phyloP scores from a whole-genome alignment of 176 grass and related monocot species.

The Ampelocalamus luodianensis region DNA sequence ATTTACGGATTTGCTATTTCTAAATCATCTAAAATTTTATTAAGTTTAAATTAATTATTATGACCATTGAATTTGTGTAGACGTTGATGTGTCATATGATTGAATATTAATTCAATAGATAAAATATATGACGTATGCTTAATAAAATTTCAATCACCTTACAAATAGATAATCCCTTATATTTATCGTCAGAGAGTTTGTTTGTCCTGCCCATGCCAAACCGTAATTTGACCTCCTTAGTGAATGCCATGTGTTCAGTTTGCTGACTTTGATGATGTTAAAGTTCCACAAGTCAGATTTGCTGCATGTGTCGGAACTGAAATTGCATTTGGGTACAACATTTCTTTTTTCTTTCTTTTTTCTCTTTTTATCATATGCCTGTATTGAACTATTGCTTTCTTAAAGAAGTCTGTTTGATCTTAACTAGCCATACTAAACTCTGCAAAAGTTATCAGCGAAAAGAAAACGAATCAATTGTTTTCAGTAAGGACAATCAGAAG shows the following conservation, averaged over 20 bases:
- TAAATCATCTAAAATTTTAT: no score
- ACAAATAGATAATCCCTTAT: no score
- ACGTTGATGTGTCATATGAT: no score
- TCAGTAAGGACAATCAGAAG: neutral
- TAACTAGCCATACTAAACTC: neutral
- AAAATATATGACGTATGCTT: no score
- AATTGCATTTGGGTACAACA: neutral
- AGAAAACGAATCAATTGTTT: neutral
- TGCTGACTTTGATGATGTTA: neutral
- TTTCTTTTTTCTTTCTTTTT: no score
- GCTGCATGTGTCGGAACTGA: no score
- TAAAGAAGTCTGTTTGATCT: neutral
- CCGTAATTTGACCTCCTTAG: conserved; percentile 5
- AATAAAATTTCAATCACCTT: no score
- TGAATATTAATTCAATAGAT: no score
- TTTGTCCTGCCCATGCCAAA: neutral
- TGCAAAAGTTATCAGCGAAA: neutral
- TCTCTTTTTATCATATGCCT: neutral
- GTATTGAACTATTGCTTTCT: neutral
- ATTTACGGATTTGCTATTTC: no score
- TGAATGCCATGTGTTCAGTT: conserved; percentile 12
- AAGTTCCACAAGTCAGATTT: neutral
- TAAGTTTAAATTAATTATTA: no score
- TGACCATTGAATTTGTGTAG: no score
- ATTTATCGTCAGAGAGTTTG: neutral